Evolutionary conservation across 352 stramenopile species (phyloP).

Genomic region (Thalassiosira oceanica): DNA sequence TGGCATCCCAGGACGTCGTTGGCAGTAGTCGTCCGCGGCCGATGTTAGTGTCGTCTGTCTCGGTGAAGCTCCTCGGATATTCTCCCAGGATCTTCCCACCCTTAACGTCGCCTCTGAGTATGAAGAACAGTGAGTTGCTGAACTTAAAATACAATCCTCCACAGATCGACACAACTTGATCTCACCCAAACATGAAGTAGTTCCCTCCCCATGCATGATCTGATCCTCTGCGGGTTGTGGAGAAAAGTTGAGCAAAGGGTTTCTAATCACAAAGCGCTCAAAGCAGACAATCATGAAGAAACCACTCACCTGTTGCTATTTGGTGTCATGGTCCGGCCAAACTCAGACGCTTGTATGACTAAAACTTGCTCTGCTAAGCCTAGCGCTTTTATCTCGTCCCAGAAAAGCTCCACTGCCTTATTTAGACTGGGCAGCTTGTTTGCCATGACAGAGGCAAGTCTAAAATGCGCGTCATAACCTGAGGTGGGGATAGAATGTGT

Average conservation of each 20-base stretch:
- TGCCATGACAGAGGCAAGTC: constrained; percentile 39
- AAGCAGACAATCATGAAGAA: no score
- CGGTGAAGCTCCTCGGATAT: constrained; percentile 49
- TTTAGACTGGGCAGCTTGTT: constrained; percentile 59
- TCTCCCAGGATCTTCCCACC: constrained; percentile 60
- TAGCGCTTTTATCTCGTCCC: constrained; percentile 48
- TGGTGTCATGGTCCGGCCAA: constrained; percentile 70
- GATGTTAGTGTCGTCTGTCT: constrained; percentile 32
- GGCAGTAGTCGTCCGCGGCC: constrained; percentile 61
- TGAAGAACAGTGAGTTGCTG: constrained; percentile 10
- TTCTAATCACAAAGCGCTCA: no score
- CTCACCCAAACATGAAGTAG: constrained; percentile 31
- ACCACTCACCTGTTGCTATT: constrained; percentile 56
- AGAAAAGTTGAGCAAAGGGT: no score
- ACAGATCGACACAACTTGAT: not conserved
- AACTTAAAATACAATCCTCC: not conserved
- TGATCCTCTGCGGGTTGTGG: no score
- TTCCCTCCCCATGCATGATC: constrained; percentile 54
- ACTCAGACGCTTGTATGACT: constrained; percentile 62
- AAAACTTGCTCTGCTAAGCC: constrained; percentile 40
- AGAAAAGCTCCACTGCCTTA: constrained; percentile 52
- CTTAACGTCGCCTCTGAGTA: constrained; percentile 55
- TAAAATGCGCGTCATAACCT: constrained; percentile 75
- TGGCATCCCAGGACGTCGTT: constrained; percentile 60
- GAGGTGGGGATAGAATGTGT: not conserved